Evolutionary conservation across 2,329 filamentous ascomycete genomes (phyloP).

Genomic region (Laburnicola sp.): DNA sequence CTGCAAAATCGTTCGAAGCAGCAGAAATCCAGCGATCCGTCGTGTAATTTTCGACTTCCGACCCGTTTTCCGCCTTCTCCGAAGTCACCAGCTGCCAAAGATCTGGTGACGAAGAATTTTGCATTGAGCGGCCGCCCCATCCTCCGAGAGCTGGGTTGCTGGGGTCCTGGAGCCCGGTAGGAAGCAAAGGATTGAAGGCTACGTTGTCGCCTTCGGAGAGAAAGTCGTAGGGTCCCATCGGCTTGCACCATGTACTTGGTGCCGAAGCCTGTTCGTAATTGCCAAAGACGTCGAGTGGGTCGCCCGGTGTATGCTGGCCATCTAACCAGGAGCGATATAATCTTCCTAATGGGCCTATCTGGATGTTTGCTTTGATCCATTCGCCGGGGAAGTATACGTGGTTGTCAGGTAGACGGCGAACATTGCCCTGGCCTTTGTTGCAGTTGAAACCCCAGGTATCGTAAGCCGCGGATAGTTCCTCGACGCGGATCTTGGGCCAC

Average conservation of each 20-base stretch:
- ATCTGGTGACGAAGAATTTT: neutral
- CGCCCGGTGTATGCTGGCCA: conserved; percentile 48
- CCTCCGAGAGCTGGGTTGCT: conserved; percentile 40
- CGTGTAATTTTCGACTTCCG: conserved; percentile 5
- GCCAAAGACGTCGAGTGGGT: conserved; percentile 42
- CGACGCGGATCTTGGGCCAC: conserved; percentile 13
- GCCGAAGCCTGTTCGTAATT: conserved; percentile 43
- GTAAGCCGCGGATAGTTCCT: conserved; percentile 11
- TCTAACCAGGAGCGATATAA: conserved; percentile 50
- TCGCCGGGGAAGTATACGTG: conserved; percentile 23
- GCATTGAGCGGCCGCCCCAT: conserved; percentile 50
- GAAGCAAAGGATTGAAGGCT: conserved; percentile 11
- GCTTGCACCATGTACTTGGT: conserved; percentile 13
- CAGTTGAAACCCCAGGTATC: conserved; percentile 18
- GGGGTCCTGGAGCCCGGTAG: conserved; percentile 26
- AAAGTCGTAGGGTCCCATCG: conserved; percentile 13
- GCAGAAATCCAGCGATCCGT: conserved; percentile 53
- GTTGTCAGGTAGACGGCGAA: conserved; percentile 12
- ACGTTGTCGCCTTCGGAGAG: conserved; percentile 22
- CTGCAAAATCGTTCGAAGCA: conserved; percentile 51
- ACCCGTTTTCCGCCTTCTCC: conserved; percentile 3
- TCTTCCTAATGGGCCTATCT: conserved; percentile 48
- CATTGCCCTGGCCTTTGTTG: conserved; percentile 13
- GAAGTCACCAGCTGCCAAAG: conserved; percentile 4
- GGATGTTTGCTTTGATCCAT: conserved; percentile 55